Percentiles rank a stretch among this genome's conserved stretches.
phyloP scores from a whole-genome alignment of 495 filamentous ascomycete genomes.

The Aspergillus avenaceus region DNA sequence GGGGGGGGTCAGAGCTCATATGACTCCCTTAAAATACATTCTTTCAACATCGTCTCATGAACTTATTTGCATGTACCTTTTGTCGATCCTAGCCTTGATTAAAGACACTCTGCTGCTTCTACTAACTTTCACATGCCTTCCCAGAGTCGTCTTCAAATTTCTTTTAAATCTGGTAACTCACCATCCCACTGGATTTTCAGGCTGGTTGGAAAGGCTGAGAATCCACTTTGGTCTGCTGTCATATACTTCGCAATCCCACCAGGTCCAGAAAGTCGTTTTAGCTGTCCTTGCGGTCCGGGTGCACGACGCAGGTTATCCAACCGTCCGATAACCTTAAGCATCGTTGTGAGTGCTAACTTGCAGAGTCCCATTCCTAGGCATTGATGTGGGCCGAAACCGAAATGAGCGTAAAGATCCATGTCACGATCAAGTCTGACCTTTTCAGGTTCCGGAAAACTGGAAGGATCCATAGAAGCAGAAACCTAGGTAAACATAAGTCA shows the following conservation, averaged over 20 bases:
- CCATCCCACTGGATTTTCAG: constrained; percentile 53
- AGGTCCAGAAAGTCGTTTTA: constrained; percentile 58
- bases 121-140: not conserved
- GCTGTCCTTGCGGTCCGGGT: constrained; percentile 59
- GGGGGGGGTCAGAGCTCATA: too few relatives aligned
- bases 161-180: constrained; percentile 21
- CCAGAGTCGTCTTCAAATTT: not conserved
- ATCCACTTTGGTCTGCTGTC: constrained; percentile 64
- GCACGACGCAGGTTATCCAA: constrained; percentile 57
- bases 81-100: too few relatives aligned
- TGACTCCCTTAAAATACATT: too few relatives aligned
- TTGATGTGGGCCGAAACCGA: constrained; percentile 55
- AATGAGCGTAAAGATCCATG: constrained; percentile 60
- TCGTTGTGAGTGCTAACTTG: constrained; percentile 57
- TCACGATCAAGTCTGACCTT: constrained; percentile 61
- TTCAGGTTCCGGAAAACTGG: constrained; percentile 61
- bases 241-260: constrained; percentile 63
- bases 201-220: constrained; percentile 65
- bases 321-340: constrained; percentile 52
- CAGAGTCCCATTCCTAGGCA: constrained; percentile 55
- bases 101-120: too few relatives aligned
- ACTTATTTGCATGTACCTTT: too few relatives aligned
- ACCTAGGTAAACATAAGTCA: constrained; percentile 22
- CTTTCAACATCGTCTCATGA: too few relatives aligned
- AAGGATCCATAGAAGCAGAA: constrained; percentile 50